phyloP scores from a whole-genome alignment of 2,329 filamentous ascomycete species.

The Diaporthe eres region DNA sequence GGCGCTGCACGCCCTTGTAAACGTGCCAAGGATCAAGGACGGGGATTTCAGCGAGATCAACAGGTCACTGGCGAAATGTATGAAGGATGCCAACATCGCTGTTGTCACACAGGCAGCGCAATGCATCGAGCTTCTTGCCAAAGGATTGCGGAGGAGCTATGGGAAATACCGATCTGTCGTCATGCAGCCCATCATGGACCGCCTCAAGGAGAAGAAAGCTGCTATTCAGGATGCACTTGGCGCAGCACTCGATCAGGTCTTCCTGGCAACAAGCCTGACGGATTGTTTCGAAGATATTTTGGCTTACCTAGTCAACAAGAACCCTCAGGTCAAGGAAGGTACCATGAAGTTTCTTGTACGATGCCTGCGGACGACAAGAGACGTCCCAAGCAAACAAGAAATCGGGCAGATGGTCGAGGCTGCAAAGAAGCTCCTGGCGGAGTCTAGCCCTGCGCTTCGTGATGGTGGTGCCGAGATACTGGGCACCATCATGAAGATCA shows the following conservation, averaged over 20 bases:
- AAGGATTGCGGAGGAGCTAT: conserved; percentile 84
- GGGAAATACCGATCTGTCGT: conserved; percentile 84
- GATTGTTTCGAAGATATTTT: conserved; percentile 94
- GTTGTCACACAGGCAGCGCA: conserved; percentile 95
- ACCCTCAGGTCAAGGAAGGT: conserved; percentile 96
- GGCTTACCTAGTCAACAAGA: conserved; percentile 91
- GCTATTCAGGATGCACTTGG: conserved; percentile 89
- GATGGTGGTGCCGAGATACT: conserved; percentile 92
- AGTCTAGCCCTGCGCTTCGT: conserved; percentile 87
- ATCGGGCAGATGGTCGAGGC: conserved; percentile 88
- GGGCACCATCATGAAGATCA: conserved; percentile 98
- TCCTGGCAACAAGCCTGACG: conserved; percentile 76
- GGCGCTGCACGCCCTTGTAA: conserved; percentile 80
- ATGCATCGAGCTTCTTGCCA: conserved; percentile 90
- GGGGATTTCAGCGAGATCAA: conserved; percentile 88
- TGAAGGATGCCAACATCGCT: conserved; percentile 98
- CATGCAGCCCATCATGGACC: conserved; percentile 92
- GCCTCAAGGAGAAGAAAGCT: conserved; percentile 97
- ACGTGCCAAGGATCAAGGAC: conserved; percentile 93
- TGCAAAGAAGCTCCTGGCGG: conserved; percentile 89
- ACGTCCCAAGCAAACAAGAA: conserved; percentile 87
- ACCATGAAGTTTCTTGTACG: conserved; percentile 94
- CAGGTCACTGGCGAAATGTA: conserved; percentile 88
- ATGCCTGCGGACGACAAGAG: conserved; percentile 84
- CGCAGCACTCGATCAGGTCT: conserved; percentile 82